Base-by-base conservation (phyloP, 2,329 filamentous ascomycete species). In the Phoma sp. region DNA sequence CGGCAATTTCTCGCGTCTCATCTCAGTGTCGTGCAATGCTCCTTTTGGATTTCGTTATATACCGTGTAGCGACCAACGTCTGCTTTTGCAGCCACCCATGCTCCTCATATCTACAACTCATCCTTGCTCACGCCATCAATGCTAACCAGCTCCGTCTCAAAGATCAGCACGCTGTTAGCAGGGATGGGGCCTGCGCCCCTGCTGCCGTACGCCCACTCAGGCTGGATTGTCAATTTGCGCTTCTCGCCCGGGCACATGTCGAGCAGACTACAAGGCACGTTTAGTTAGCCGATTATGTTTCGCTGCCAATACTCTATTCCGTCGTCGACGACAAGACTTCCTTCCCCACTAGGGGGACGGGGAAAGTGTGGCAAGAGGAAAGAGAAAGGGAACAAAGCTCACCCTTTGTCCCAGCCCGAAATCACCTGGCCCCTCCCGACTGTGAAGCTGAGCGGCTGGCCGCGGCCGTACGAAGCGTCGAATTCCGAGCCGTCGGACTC, bases 171-270 rank as follows among this genome's bases (percentile, higher is more conserved):
- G 67, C 90, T 88, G 51, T 88, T 88, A 7, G 85, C 89, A 7
- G 93, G 93, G 68, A 98, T 98, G 22, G 92, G 91, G 1, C 93
- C 93, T 75, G 95, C 85, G 47, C 79, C 83, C 57, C 89, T 84
- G 60, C 87, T 79, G 55, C 93, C 93, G 73, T 97, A 98, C 45
- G 88, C 93, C 71, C 88, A 85, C 73, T 90, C 88, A 22, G 93
- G 92, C 46, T 92, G 91, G 47, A 99, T 95, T 25, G 91, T 98
- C 72, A 99, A 80, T 55, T 87, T 93, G 78, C 77, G 85, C 86
- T 96, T 96, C 82, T 99, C 93, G 60, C 95, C 95, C 66, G 95
- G 89, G 78, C 93, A 98, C 93, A 98, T 98, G 71, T 93, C 91
- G 40, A 96, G 73, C 23, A 98, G 84, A 47, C 93, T 18, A 18